phyloP scores from a whole-genome alignment of 495 filamentous ascomycete genomes.

The Penicillium lagena region DNA sequence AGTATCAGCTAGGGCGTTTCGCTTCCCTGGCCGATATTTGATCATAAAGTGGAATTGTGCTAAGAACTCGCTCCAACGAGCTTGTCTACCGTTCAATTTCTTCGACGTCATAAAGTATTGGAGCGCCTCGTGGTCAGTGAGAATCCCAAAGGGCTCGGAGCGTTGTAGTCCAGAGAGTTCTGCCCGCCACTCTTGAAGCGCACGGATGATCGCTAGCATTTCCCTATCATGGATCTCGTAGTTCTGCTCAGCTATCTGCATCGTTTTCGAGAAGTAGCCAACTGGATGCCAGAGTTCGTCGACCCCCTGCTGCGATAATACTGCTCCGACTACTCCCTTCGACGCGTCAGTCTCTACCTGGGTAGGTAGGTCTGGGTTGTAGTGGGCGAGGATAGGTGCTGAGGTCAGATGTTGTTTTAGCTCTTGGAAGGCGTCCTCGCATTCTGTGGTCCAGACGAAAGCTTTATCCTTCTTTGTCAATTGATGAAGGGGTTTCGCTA shows the following conservation, averaged over 20 bases:
- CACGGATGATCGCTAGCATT: slow-evolving; percentile 11
- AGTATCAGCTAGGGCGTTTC: background rate
- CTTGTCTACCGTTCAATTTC: too few relatives aligned
- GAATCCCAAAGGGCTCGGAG: slow-evolving; percentile 1
- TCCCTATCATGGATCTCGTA: slow-evolving; percentile 27
- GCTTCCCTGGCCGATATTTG: slow-evolving; percentile 12
- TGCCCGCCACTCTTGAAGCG: slow-evolving; percentile 4
- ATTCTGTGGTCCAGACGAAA: too few relatives aligned
- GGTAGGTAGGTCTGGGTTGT: slow-evolving; percentile 1
- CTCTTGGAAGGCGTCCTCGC: background rate
- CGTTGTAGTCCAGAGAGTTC: slow-evolving; percentile 9
- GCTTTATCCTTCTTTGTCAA: background rate
- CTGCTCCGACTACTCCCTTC: slow-evolving; percentile 3
- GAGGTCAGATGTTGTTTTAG: slow-evolving; percentile 5
- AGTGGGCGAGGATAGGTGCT: slow-evolving; percentile 6
- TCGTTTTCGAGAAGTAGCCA: slow-evolving; percentile 19
- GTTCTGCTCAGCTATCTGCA: slow-evolving; percentile 9
- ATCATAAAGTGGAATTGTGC: slow-evolving; percentile 21
- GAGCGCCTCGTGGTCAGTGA: slow-evolving; percentile 6
- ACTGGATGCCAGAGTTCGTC: slow-evolving; percentile 7
- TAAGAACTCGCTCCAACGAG: slow-evolving; percentile 14
- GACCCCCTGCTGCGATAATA: slow-evolving; percentile 6
- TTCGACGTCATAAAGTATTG: too few relatives aligned
- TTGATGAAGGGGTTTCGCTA: slow-evolving; percentile 2
- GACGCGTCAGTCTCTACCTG: slow-evolving; percentile 13